Base-by-base conservation (phyloP, 495 filamentous ascomycete genomes). In the Penicillium bialowiezense region DNA sequence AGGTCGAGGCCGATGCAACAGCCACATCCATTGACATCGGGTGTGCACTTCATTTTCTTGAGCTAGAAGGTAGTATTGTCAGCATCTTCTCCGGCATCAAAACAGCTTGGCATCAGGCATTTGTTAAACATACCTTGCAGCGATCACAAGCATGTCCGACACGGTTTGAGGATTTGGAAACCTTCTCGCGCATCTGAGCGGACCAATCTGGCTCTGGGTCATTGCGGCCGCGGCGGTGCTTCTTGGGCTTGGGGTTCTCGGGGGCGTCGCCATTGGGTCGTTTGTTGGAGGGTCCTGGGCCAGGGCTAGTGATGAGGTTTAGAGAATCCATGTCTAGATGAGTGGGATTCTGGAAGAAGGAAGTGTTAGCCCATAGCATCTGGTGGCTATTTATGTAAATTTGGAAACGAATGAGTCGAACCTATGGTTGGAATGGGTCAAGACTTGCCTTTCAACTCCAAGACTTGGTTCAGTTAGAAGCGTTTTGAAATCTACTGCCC, bases 31-130 rank as follows among this genome's bases (percentile, higher is more conserved):
- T 82, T 80, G 23, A 79, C 73, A 21, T 83, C 69, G 28, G 78
- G 81, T 68, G 95, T 90, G 73, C 90, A 95, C 50, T 84, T 81
- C 44, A 93, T 91, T 67, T 92, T 92, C 20, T 90, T 84, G 32
- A 89, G 75, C 89, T 92, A 49, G 28, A 49, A 19, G 31, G 42
- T 35, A 39, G n/a, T 19, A 19, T 2, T 3, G 4, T 12, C 2
- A 20, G 26, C 9, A n/a, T 41, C 10, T 2, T 13, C 4, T 21
- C 42, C 10, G 32, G 17, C 12, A 1, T 12, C 9, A 28, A 28
- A 17, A 35, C n/a, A 28, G 24, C 24, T 28, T 28, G 4, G 17
- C 39, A 36, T 3, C 13, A 18, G 17, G 24, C 26, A 33, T 12
- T 32, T 38, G 29, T 31, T 14, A 50, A 21, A 18, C 78, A 49